Percentiles rank a stretch among this genome's conserved stretches.
phyloP scores from a whole-genome alignment of 202 grass and related monocot species.

The Eragrostis tef region DNA sequence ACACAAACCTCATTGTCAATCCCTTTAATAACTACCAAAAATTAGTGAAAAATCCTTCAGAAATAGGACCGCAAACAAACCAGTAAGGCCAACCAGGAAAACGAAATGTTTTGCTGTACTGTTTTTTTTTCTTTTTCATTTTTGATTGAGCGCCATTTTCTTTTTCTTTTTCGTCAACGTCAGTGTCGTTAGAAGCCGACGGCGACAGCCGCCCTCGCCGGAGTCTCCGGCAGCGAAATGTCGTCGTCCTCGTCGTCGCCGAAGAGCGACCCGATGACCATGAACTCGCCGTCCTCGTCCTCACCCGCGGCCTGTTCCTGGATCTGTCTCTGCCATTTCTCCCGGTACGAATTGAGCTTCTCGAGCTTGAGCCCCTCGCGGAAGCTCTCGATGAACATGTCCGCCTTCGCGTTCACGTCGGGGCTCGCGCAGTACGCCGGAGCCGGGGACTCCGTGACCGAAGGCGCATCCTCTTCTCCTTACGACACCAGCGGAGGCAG shows the following conservation, averaged over 20 bases:
- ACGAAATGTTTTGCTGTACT: neutral
- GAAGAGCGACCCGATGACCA: conserved; percentile 65
- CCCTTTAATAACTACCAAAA: conserved; percentile 28
- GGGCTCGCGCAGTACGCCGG: conserved; percentile 79
- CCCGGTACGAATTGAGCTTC: conserved; percentile 81
- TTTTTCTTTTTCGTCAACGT: neutral
- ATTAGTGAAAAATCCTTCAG: conserved; percentile 3
- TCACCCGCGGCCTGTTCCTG: conserved; percentile 41
- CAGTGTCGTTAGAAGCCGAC: conserved; percentile 46
- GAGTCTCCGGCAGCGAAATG: conserved; percentile 56
- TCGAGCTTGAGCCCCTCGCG: conserved; percentile 75
- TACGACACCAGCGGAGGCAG: conserved; percentile 44
- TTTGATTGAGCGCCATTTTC: neutral
- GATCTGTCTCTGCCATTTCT: conserved; percentile 60
- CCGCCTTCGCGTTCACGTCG: conserved; percentile 92
- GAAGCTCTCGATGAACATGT: conserved; percentile 85
- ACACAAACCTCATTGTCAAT: conserved; percentile 43
- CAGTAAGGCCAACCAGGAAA: neutral
- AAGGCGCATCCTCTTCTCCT: conserved; percentile 32
- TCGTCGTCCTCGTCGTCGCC: conserved; percentile 50
- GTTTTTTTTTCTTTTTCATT: neutral
- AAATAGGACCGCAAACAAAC: conserved; percentile 17
- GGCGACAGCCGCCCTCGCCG: conserved; percentile 35
- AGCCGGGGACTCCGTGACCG: conserved; percentile 34
- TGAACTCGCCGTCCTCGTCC: conserved; percentile 60